Evolutionary conservation across 768 basidiomycete genomes (phyloP).

Genomic region (Mycena vitilis): DNA sequence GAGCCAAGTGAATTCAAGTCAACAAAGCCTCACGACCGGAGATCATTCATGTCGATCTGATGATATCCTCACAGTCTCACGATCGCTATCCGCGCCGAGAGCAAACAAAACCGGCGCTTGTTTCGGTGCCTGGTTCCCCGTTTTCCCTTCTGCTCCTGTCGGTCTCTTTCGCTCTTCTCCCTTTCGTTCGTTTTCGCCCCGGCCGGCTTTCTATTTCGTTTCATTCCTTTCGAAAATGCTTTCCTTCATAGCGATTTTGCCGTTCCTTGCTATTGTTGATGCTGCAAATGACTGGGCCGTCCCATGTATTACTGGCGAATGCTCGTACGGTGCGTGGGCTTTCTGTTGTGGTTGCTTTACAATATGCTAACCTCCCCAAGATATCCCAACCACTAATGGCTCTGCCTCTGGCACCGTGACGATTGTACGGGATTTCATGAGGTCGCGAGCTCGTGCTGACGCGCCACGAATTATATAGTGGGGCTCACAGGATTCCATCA

Average conservation of each 20-base stretch:
- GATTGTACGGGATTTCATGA: conserved; percentile 2
- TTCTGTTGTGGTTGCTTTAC: too few species aligned
- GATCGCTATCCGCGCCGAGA: neutral
- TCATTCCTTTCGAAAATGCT: conserved; percentile 19
- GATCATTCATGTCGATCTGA: neutral
- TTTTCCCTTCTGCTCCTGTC: neutral
- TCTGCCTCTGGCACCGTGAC: conserved; percentile 47
- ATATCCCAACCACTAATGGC: conserved; percentile 16
- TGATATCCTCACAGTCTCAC: neutral
- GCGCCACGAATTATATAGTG: conserved; percentile 28
- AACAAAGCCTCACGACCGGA: neutral
- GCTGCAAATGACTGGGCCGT: conserved; percentile 33
- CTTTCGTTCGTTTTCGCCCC: conserved; percentile 22
- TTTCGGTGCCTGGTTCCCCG: neutral
- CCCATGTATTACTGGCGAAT: conserved; percentile 30
- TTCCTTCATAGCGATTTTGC: conserved; percentile 15
- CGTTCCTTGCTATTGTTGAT: conserved; percentile 12
- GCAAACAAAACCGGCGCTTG: neutral
- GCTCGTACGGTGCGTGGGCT: conserved; percentile 33
- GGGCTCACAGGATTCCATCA: conserved; percentile 42
- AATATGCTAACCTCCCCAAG: neutral
- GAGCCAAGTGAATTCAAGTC: neutral
- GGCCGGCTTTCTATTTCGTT: conserved; percentile 10
- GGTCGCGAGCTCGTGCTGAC: neutral
- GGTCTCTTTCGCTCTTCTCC: neutral